Evolutionary conservation across 257 asterid species (phyloP), one percentile per base, ranked within the genome.

Genomic region (Nyctanthes arbortristis): DNA sequence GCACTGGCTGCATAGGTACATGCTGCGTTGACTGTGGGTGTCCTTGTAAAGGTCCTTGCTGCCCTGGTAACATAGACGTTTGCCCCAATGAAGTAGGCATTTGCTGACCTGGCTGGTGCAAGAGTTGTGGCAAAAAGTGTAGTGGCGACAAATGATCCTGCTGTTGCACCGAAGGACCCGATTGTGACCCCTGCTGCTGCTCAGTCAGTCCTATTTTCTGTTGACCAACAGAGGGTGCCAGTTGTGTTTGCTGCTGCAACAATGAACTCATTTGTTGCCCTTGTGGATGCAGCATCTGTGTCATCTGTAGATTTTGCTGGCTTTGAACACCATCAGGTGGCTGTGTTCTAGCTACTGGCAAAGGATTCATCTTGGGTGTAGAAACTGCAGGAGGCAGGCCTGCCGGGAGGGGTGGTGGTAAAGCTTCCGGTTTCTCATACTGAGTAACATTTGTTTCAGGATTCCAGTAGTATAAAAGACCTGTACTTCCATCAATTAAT

Each of bases 391-490:
- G 89, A 20, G 87, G 95, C 39, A 84, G 92, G 45, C 93, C 93
- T 40, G 79, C 75, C 5, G 92, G 93, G 78, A 88, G 75, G 24
- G 97, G 92, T 29, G 97, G 92, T 0, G 94, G 85, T 61, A 71
- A 45, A 34, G 86, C 78, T 10, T 84, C 31, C 4, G 97, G 97
- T 70, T 81, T 88, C 70, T 93, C 98, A 33, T 90, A 93, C 72
- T 90, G 98, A 2, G 98, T 93, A 63, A 85, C 86, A 70, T 84
- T 87, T 8, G 97, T 93, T 80, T 93, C 97, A 14, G 92, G 96
- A 80, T 93, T 93, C 98, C 98, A 93, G 71, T 84, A 93, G 75
- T 93, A 93, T 65, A 88, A 32, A 22, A 78, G 37, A 55, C 90
- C 92, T 0, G 95, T 81, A 68, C 84, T 85, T 75, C 96, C 96